Evolutionary conservation across 805 yeast species (phyloP).

Genomic region (Candida maltosa): DNA sequence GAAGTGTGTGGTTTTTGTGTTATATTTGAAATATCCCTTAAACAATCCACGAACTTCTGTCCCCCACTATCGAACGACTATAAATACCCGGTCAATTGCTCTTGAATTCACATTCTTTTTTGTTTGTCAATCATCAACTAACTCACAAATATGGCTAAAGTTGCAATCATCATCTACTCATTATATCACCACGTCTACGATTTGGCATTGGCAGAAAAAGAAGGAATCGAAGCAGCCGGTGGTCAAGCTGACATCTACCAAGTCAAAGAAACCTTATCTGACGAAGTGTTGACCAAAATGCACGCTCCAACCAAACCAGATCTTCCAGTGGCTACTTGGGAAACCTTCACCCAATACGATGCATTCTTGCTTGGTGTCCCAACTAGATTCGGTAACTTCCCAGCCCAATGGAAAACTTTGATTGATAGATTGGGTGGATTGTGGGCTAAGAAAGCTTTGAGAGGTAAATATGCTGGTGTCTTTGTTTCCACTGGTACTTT

Average conservation of each 20-base stretch:
- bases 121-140: conserved; percentile 6
- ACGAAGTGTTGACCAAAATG: conserved; percentile 52
- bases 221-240: conserved; percentile 71
- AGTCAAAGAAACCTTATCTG: conserved; percentile 70
- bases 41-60: too few species aligned
- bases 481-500: conserved; percentile 71
- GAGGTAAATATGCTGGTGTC: conserved; percentile 72
- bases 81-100: too few species aligned
- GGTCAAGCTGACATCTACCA: conserved; percentile 66
- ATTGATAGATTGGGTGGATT: conserved; percentile 76
- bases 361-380: conserved; percentile 85
- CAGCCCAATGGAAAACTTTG: conserved; percentile 75
- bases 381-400: conserved; percentile 78
- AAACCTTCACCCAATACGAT: conserved; percentile 61
- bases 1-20: too few species aligned
- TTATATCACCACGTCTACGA: conserved; percentile 71
- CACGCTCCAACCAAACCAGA: conserved; percentile 54
- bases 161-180: conserved; percentile 57
- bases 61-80: too few species aligned
- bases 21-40: too few species aligned
- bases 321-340: conserved; percentile 60
- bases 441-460: conserved; percentile 64
- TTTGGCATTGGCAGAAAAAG: conserved; percentile 63
- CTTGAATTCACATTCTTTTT: too few species aligned
- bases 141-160: conserved; percentile 32